These are phyloP conservation scores for Suillus cothurnatus DNA, from an alignment of 768 basidiomycete species.

Conservation along the genomic window DNA sequence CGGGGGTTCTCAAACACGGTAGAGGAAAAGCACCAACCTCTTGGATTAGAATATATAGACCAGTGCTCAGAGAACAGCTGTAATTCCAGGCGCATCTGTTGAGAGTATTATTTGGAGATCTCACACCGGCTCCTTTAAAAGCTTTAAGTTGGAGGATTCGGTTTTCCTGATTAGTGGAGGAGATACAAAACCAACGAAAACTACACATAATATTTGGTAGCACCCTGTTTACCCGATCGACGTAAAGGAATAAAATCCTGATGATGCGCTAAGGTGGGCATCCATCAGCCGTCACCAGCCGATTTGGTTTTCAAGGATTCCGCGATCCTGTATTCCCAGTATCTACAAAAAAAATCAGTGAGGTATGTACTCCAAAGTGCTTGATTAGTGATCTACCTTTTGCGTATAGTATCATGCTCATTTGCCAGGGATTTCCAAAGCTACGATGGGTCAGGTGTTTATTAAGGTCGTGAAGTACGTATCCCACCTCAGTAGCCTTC, in stretches of 20 bases:
- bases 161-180: not conserved
- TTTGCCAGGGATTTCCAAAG: slow-evolving; percentile 71
- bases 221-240: not conserved
- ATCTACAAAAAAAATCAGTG: slow-evolving; percentile 43
- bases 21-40: not conserved
- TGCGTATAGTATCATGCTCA: slow-evolving; percentile 73
- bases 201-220: not conserved
- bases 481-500: slow-evolving; percentile 52
- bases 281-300: not conserved
- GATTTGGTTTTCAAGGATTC: slow-evolving; percentile 39
- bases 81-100: not conserved
- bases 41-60: not conserved
- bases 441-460: slow-evolving; percentile 37
- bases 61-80: not conserved
- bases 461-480: slow-evolving; percentile 1
- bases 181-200: not conserved
- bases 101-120: not conserved
- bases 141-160: not conserved
- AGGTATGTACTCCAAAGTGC: slow-evolving; percentile 17
- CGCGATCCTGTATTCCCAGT: slow-evolving; percentile 76
- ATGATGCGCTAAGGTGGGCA: slow-evolving; percentile 24
- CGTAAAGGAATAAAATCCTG: slow-evolving; percentile 3
- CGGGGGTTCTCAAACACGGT: not conserved
- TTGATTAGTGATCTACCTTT: slow-evolving; percentile 54
- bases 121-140: not conserved